phyloP scores from a whole-genome alignment of 2,329 filamentous ascomycete species.

The Aspergillus brasiliensis region DNA sequence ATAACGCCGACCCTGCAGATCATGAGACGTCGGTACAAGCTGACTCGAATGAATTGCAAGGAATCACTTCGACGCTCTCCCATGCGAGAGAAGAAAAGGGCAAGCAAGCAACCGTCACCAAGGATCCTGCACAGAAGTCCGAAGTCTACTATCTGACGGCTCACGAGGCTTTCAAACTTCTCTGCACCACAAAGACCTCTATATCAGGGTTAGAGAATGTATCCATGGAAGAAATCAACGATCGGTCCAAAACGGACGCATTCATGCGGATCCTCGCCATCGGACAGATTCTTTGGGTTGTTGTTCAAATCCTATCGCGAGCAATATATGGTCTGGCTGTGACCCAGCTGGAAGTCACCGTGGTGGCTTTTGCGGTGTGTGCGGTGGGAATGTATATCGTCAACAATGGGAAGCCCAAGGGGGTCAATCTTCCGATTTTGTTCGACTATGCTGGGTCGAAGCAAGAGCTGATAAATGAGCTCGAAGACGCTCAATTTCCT shows the following conservation, averaged over 20 bases:
- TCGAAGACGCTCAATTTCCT: accelerated
- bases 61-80: too few species aligned
- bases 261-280: background rate
- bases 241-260: background rate
- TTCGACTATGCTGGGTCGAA: background rate
- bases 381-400: background rate
- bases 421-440: background rate
- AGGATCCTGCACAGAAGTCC: background rate
- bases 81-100: too few species aligned
- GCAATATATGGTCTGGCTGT: background rate
- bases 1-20: background rate
- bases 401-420: background rate
- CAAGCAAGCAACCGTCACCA: background rate
- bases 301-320: background rate
- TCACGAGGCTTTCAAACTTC: background rate
- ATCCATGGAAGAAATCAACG: background rate
- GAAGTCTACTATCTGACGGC: background rate
- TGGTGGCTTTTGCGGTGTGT: background rate
- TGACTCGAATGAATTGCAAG: too few species aligned
- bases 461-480: background rate
- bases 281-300: background rate
- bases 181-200: background rate
- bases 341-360: background rate
- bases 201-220: background rate
- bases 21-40: too few species aligned